phyloP scores from a whole-genome alignment of 2,329 filamentous ascomycete species.

The Ceratocystis cubensis region DNA sequence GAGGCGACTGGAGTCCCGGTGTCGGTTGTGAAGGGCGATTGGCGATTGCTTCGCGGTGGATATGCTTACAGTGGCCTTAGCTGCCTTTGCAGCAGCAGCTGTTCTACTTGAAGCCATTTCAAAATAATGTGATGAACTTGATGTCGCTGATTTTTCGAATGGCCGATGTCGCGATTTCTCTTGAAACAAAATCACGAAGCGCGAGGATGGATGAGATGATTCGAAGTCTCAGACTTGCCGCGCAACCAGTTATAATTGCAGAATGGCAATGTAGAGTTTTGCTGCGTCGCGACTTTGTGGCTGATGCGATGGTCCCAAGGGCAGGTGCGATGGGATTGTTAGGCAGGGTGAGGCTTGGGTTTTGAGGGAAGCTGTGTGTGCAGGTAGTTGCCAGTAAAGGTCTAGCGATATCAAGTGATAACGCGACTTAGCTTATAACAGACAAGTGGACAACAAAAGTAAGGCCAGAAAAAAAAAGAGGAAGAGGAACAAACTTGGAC shows the following conservation, averaged over 20 bases:
- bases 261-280: neutral
- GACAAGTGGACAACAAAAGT: neutral
- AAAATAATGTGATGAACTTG: neutral
- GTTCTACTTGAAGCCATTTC: conserved; percentile 19
- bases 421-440: neutral
- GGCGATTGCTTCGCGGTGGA: neutral
- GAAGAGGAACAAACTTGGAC: neutral
- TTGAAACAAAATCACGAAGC: neutral
- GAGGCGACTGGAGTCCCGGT: neutral
- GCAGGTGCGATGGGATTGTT: neutral
- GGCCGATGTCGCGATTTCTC: conserved; percentile 5
- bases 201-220: neutral
- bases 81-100: conserved; percentile 21
- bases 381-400: neutral
- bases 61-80: conserved; percentile 21
- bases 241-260: neutral
- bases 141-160: neutral
- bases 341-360: neutral
- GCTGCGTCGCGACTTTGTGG: neutral
- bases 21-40: neutral
- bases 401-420: neutral
- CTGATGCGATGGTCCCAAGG: neutral
- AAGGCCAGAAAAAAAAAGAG: neutral
- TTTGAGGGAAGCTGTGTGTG: neutral
- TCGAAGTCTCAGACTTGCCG: neutral